Evolutionary conservation across 495 filamentous ascomycete genomes (phyloP).

Genomic region (Talaromyces liani): DNA sequence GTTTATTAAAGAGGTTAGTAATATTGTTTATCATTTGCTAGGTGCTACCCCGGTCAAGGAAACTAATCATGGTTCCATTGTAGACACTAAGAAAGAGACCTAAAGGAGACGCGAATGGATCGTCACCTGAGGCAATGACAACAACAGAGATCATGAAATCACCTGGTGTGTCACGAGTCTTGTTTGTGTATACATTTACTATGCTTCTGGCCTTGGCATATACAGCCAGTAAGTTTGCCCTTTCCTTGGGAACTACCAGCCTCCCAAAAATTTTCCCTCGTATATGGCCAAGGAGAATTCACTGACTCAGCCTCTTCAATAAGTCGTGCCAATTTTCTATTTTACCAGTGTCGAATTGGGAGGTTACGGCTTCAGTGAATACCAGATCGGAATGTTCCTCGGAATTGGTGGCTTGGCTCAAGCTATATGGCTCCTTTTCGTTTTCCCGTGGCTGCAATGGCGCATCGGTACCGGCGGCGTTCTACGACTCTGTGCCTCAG

Average conservation of each 20-base stretch:
- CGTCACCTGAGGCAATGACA: constrained; percentile 23
- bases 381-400: constrained; percentile 53
- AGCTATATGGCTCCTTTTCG: constrained; percentile 54
- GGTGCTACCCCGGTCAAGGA: neutral
- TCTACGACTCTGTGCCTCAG: constrained; percentile 41
- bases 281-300: neutral
- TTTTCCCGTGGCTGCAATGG: constrained; percentile 53
- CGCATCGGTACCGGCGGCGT: constrained; percentile 54
- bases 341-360: constrained; percentile 48
- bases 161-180: constrained; percentile 54
- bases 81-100: neutral
- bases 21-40: constrained; percentile 10
- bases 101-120: neutral
- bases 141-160: constrained; percentile 48
- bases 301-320: neutral
- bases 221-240: constrained; percentile 36
- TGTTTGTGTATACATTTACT: constrained; percentile 51
- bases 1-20: constrained; percentile 48
- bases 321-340: constrained; percentile 53
- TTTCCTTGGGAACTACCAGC: neutral
- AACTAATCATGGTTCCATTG: neutral
- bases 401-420: constrained; percentile 52
- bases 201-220: constrained; percentile 58
- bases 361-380: constrained; percentile 51
- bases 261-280: neutral